Conservation (phyloP, 2,329 filamentous ascomycete genomes). For the Colletotrichum phormii region DNA sequence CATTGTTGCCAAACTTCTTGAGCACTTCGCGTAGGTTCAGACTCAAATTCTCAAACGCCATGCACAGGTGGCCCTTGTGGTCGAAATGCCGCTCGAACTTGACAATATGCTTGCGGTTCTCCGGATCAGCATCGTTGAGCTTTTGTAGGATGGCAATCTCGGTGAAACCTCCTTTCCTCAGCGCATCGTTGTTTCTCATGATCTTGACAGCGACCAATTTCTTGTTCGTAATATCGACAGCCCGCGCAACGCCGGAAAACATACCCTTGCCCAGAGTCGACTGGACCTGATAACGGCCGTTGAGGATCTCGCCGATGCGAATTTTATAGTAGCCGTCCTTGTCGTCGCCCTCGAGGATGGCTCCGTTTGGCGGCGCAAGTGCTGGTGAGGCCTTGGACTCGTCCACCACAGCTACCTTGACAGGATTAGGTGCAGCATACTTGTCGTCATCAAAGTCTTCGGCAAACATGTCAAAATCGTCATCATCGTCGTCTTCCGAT, state of each 20-base stretch:
- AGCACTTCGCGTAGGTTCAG: conserved; percentile 94
- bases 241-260: conserved; percentile 95
- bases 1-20: conserved; percentile 94
- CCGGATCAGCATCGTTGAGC: conserved; percentile 85
- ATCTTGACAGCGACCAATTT: conserved; percentile 95
- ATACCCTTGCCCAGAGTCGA: conserved; percentile 91
- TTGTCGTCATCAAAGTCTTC: conserved; percentile 79
- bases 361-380: conserved; percentile 67
- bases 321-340: conserved; percentile 97
- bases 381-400: conserved; percentile 61
- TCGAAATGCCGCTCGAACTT: conserved; percentile 89
- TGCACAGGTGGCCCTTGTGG: conserved; percentile 94
- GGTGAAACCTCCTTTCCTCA: conserved; percentile 91
- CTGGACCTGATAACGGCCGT: conserved; percentile 89
- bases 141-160: conserved; percentile 94
- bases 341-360: conserved; percentile 92
- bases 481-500: conserved; percentile 63
- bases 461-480: conserved; percentile 91
- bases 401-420: conserved; percentile 52
- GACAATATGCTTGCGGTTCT: conserved; percentile 92
- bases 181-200: conserved; percentile 94
- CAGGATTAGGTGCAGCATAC: conserved; percentile 65
- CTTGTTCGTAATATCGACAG: conserved; percentile 79
- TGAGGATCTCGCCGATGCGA: conserved; percentile 89
- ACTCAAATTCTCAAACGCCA: conserved; percentile 95